Evolutionary conservation across 2,329 filamentous ascomycete genomes (phyloP), one percentile per base, ranked within the genome.

Genomic region (Blastomyces emzantsi): DNA sequence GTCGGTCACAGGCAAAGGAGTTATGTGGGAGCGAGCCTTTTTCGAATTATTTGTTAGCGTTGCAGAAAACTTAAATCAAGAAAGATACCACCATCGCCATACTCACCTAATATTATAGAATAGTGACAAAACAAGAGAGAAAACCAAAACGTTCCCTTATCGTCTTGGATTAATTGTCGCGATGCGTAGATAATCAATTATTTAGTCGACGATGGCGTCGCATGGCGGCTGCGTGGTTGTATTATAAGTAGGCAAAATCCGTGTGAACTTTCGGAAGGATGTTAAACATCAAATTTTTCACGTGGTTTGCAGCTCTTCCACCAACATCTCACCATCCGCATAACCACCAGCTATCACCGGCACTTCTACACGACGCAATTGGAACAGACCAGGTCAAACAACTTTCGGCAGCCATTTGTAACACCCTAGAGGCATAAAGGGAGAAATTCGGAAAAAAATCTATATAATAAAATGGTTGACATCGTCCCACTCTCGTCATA

Each of bases 401-500:
- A 9, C 45, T 13, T 30, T 28, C 25, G 22, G 28, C 45, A 55
- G n/a, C 22, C 47, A 41, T 61, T 28, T 45, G 3, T 2, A 49
- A 15, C 33, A 17, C 22, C 36, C 3, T n/a, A 8, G 49, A 15
- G 28, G 39, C 22, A 28, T 22, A 41, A n/a, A 60, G 39, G 30
- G 25, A 28, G 30, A 60, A 25, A 28, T 11, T 19, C 19, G 22
- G 5, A n/a, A 3, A 4, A 33, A 41, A 6, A 9, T n/a, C n/a
- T n/a, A 2, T 36, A 36, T 11, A 39, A 39, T 36, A 77, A 73
- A 70, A 80, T 80, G 78, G 78, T 80, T 71, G 78, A 80, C 75
- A 78, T 80, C 66, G 70, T 80, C 68, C 78, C 78, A 60, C 74
- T 80, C 66, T 78, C 74, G 65, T 77, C 75, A 54, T 80, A 76